Conservation (phyloP, 2,329 filamentous ascomycete genomes). For the Aureobasidium sp. region DNA sequence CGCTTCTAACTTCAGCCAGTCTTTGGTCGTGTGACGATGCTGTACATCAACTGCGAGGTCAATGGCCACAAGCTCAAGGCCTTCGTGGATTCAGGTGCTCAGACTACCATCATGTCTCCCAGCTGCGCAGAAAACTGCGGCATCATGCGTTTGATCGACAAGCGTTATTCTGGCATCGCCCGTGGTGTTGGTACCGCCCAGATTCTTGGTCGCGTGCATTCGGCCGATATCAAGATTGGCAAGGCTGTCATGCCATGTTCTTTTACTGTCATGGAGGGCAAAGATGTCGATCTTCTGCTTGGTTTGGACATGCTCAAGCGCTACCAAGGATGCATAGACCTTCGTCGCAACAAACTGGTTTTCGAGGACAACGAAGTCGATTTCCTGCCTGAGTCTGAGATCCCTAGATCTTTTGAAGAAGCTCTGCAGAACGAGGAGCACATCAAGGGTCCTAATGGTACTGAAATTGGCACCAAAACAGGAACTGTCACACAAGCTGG, state of each 20-base stretch:
- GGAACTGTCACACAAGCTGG: slow-evolving; percentile 62
- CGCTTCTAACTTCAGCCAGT: slow-evolving; percentile 47
- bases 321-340: slow-evolving; percentile 87
- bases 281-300: slow-evolving; percentile 85
- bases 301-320: slow-evolving; percentile 96
- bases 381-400: slow-evolving; percentile 88
- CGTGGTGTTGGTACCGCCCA: slow-evolving; percentile 89
- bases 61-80: slow-evolving; percentile 91
- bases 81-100: slow-evolving; percentile 92
- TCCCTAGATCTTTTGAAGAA: slow-evolving; percentile 74
- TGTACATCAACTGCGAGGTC: slow-evolving; percentile 93
- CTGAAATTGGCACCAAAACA: slow-evolving; percentile 74
- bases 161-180: slow-evolving; percentile 83
- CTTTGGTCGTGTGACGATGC: slow-evolving; percentile 90
- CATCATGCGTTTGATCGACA: slow-evolving; percentile 94
- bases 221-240: slow-evolving; percentile 90
- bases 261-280: slow-evolving; percentile 99
- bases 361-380: slow-evolving; percentile 84
- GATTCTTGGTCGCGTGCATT: slow-evolving; percentile 92
- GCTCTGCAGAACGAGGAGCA: slow-evolving; percentile 64
- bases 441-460: slow-evolving; percentile 79
- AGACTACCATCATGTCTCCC: slow-evolving; percentile 98
- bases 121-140: slow-evolving; percentile 83
- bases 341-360: slow-evolving; percentile 74
- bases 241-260: slow-evolving; percentile 81